Evolutionary conservation across 331 rosid genomes (phyloP), one percentile per base, ranked within the genome.

Genomic region (Pyrus hybrid): DNA sequence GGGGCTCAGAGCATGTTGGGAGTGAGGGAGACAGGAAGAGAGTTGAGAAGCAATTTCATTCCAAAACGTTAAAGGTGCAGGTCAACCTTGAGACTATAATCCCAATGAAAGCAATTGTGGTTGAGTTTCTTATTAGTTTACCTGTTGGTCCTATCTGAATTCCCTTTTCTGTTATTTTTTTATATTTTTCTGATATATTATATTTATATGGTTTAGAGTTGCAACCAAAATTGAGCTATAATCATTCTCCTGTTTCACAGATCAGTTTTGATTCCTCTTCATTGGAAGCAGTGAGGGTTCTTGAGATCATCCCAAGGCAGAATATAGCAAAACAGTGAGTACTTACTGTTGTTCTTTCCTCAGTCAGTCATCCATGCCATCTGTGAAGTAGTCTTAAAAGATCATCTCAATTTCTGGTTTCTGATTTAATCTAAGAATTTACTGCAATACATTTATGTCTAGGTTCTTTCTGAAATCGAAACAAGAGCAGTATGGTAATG

Each of bases 241-340:
- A 33, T 33, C 41, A 33, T 33, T 33, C 41, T 33, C 41, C 41
- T 33, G 41, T 33, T 7, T 33, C 41, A 33, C 41, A 33, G 41
- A 33, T 33, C 41, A 33, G 41, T 33, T 33, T 33, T 33, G 41
- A 33, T 33, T 33, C 41, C 41, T 33, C 41, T 7, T 94, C 65
- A 70, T 80, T 87, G 33, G 97, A 91, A 74, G 99, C 97, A 4
- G 81, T 91, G 0, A 77, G 96, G 62, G 97, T 91, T n/a, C 79
- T 94, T 76, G 99, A 91, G 74, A 88, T 90, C 13, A 85, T 94
- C 7, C 65, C 90, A 56, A 77, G 97, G 76, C 97, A 94, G 79
- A 93, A 94, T 85, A 93, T 97, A 65, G 87, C 97, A 2, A 90
- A 87, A 67, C 93, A 90, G 98, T 93, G 57, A 83, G 91, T 80